phyloP scores from a whole-genome alignment of 805 yeast species.

The Candida tibetensis region DNA sequence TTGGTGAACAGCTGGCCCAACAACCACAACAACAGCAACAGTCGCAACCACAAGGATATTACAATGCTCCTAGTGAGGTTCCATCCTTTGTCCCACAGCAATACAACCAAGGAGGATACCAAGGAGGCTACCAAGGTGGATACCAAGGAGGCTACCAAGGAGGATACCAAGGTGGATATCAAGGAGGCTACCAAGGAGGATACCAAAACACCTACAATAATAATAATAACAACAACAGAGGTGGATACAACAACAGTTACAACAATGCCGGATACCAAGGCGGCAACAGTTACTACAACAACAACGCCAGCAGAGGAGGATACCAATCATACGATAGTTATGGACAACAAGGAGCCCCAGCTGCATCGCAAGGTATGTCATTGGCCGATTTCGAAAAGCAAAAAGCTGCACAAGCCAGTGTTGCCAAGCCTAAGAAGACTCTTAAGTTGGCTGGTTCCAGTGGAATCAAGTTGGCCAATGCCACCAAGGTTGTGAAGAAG shows the following conservation, averaged over 20 bases:
- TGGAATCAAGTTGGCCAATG: conserved; percentile 54
- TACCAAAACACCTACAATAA: conserved; percentile 15
- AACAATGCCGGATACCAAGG: conserved; percentile 15
- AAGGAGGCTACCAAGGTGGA: conserved; percentile 8
- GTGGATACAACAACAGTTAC: conserved; percentile 18
- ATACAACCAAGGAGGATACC: conserved; percentile 16
- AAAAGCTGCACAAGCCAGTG: conserved; percentile 41
- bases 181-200: conserved; percentile 11
- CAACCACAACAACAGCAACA: conserved; percentile 4
- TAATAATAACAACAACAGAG: conserved; percentile 17
- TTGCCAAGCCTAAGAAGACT: conserved; percentile 61
- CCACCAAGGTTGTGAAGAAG: conserved; percentile 39
- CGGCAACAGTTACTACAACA: conserved; percentile 15
- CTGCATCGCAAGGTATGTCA: conserved; percentile 52
- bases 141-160: conserved; percentile 6
- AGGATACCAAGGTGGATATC: conserved; percentile 11
- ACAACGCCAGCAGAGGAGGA: conserved; percentile 13
- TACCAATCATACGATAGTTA: conserved; percentile 15
- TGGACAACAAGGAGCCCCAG: conserved; percentile 12
- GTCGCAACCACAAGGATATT: conserved; percentile 15
- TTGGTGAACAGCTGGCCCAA: conserved; percentile 18
- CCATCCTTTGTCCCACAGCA: conserved; percentile 49
- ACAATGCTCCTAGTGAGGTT: conserved; percentile 51
- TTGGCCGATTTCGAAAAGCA: conserved; percentile 81
- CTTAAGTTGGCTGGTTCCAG: conserved; percentile 65